Evolutionary conservation across 768 basidiomycete genomes (phyloP).

Genomic region (Mycena sanguinolenta): DNA sequence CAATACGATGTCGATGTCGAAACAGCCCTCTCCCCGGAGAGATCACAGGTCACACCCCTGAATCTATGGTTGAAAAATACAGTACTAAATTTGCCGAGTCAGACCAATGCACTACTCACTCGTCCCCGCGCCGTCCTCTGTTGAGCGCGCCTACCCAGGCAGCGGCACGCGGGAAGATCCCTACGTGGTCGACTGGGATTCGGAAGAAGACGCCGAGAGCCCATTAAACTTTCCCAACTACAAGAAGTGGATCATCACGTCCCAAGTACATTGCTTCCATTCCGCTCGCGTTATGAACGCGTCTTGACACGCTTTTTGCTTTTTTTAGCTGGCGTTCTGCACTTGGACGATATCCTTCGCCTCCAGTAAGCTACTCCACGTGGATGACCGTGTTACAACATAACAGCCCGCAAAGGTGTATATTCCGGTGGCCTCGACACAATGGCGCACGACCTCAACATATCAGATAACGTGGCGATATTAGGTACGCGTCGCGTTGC

Average conservation of each 20-base stretch:
- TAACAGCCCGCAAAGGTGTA: slow-evolving; percentile 24
- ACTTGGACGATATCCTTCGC: slow-evolving; percentile 73
- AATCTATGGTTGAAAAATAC: no score
- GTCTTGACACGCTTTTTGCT: slow-evolving; percentile 7
- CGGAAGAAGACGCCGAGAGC: slow-evolving; percentile 60
- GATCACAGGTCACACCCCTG: no score
- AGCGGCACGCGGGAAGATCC: slow-evolving; percentile 63
- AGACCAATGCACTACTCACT: no score
- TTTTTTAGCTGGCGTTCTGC: slow-evolving; percentile 58
- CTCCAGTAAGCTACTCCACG: slow-evolving; percentile 54
- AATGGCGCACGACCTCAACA: slow-evolving; percentile 60
- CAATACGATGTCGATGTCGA: slow-evolving; percentile 18
- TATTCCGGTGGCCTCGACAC: slow-evolving; percentile 65
- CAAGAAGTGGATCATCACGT: slow-evolving; percentile 68
- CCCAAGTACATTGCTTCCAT: slow-evolving; percentile 52
- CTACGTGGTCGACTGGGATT: slow-evolving; percentile 67
- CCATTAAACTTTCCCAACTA: slow-evolving; percentile 68
- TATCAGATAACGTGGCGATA: slow-evolving; percentile 66
- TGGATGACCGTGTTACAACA: neutral
- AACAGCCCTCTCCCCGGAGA: slow-evolving; percentile 21
- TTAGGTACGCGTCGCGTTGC: slow-evolving; percentile 50
- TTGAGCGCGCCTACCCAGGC: slow-evolving; percentile 53
- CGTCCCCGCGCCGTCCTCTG: neutral
- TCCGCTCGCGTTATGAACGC: slow-evolving; percentile 5
- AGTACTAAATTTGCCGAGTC: no score